Percentiles rank a stretch among this genome's conserved stretches.
Evolutionary conservation across 2,329 filamentous ascomycete genomes (phyloP).

Genomic region (Pseudohalonectria lignicola): DNA sequence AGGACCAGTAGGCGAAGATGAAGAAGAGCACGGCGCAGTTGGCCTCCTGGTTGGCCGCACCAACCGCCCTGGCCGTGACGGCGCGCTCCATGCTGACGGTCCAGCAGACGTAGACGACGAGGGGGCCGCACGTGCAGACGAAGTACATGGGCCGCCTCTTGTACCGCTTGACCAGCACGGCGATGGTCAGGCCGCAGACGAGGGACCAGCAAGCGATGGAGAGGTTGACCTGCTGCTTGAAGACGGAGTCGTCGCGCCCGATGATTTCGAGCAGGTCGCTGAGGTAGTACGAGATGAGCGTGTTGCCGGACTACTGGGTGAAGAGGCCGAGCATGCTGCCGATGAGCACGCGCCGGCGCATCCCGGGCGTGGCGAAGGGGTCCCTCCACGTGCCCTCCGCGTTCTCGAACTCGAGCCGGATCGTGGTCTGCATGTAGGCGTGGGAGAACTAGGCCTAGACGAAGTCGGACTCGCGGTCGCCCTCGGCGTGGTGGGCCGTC

Average conservation of each 20-base stretch:
- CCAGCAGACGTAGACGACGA: slow-evolving; percentile 36
- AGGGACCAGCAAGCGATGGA: slow-evolving; percentile 35
- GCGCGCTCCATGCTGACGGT: slow-evolving; percentile 18
- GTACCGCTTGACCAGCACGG: slow-evolving; percentile 31
- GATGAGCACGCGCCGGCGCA: slow-evolving; percentile 36
- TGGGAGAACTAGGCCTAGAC: slow-evolving; percentile 50
- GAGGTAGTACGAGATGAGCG: slow-evolving; percentile 39
- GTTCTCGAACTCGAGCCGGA: slow-evolving; percentile 40
- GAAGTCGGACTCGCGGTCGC: slow-evolving; percentile 36
- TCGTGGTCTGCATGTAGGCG: slow-evolving; percentile 47
- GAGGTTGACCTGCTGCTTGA: slow-evolving; percentile 32
- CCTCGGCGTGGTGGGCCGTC: slow-evolving; percentile 31
- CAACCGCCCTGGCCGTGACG: background rate
- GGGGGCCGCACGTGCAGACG: slow-evolving; percentile 28
- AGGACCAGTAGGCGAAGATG: slow-evolving; percentile 47
- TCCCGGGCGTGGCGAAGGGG: slow-evolving; percentile 36
- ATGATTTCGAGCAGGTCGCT: slow-evolving; percentile 32
- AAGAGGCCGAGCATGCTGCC: slow-evolving; percentile 38
- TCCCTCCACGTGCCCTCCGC: slow-evolving; percentile 39
- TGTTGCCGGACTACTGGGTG: slow-evolving; percentile 42
- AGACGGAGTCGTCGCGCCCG: slow-evolving; percentile 27
- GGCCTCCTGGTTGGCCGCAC: background rate
- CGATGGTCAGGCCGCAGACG: slow-evolving; percentile 28
- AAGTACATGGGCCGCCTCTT: slow-evolving; percentile 38
- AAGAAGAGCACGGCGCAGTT: slow-evolving; percentile 33